Evolutionary conservation across 331 rosid genomes (phyloP).

Genomic region (Erythrophleum ivorense): DNA sequence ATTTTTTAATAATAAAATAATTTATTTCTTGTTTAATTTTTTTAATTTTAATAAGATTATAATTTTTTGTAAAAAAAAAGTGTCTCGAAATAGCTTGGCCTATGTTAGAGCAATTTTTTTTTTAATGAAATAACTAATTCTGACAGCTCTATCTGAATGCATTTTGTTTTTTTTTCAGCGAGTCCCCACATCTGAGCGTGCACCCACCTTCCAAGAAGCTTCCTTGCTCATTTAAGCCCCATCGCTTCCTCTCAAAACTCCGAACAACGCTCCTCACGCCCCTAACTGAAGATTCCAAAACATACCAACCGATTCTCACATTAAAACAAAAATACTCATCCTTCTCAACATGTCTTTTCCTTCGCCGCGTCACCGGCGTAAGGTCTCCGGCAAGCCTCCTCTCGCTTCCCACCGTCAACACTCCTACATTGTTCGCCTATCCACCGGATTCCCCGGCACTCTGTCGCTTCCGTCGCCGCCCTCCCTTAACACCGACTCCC

Average conservation of each 20-base stretch:
- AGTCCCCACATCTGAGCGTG: not conserved
- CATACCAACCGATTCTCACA: not conserved
- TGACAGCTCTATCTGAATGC: not conserved
- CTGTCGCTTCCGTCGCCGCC: conserved; percentile 20
- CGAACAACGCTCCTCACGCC: not conserved
- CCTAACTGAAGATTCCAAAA: not conserved
- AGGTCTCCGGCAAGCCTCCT: not conserved
- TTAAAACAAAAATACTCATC: conserved; percentile 7
- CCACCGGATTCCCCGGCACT: conserved; percentile 40
- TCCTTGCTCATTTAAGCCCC: not conserved
- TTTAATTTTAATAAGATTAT: too few relatives aligned
- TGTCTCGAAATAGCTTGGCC: too few relatives aligned
- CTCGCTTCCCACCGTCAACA: conserved; percentile 30
- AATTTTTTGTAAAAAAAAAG: too few relatives aligned
- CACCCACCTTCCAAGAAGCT: conserved; percentile 16
- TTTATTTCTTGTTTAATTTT: too few relatives aligned
- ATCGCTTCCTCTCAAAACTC: not conserved
- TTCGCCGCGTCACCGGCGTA: conserved; percentile 15
- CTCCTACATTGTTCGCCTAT: conserved; percentile 20
- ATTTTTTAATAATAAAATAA: too few relatives aligned
- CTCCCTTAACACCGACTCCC: not conserved
- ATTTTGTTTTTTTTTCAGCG: not conserved
- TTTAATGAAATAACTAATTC: not conserved
- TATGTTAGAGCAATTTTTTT: too few relatives aligned
- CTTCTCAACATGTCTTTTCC: conserved; percentile 28